Base-by-base conservation (phyloP, 2,329 filamentous ascomycete species). In the Sclerotinia glacialis region DNA sequence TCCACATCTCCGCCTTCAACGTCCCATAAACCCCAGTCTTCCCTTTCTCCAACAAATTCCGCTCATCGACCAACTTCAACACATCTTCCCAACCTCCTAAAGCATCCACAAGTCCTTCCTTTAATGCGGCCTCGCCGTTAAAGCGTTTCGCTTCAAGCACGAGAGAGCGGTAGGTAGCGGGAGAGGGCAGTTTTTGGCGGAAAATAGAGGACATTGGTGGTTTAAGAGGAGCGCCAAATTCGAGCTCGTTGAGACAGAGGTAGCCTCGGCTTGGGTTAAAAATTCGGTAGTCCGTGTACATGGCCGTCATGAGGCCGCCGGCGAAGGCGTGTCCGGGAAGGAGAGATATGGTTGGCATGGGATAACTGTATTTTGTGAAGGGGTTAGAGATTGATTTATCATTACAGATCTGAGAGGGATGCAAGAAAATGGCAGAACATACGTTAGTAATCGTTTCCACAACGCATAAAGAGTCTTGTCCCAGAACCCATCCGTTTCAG, bases 211-310 rank as follows among this genome's bases (percentile, higher is more conserved):
- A 85, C 90, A 96, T 93, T 67, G 90, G 83, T 3, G 90, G 83
- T 71, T 87, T 85, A 46, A 95, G 83, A n/a, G 89, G 85, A 1
- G 89, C 88, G 62, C 91, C 91, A 69, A 95, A 89, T 71, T 93
- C 87, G 18, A 95, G 82, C 79, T 95, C 91, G 77, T 94, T 94
- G 71, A 95, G 80, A 78, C 91, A 94, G 49, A 91, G 77, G 78
- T 86, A 93, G n/a, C 91, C 92, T 26, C 84, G 82, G 1, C 82
- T 74, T 0, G 88, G 84, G 74, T 89, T 89, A 80, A 91, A 90
- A 71, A 95, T 82, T 37, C 92, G 86, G 80, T 95, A 95, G 79
- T 94, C 91, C 78, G 93, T 90, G 78, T 90, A 86, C 85, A 92
- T 91, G 67, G 90, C 86, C 12, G 90, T 80, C 88, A 95, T 93